Conservation (phyloP, 2,329 filamentous ascomycete genomes). For the Fusarium udum region DNA sequence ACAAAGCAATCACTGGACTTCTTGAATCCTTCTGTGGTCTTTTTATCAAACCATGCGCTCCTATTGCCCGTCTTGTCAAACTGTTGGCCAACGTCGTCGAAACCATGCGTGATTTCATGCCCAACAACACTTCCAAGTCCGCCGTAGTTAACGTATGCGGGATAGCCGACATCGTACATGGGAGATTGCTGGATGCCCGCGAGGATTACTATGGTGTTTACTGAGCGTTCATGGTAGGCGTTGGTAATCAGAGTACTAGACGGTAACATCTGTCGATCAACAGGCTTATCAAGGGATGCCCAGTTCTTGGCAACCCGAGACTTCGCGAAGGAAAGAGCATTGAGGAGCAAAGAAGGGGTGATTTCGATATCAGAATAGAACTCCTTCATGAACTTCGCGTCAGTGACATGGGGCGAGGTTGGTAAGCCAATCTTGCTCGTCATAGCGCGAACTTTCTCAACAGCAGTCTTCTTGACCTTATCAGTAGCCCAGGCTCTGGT, state of each 20-base stretch:
- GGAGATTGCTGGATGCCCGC: conserved; percentile 73
- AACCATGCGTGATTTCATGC: conserved; percentile 76
- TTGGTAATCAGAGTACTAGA: conserved; percentile 70
- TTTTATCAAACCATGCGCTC: conserved; percentile 72
- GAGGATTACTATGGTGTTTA: conserved; percentile 71
- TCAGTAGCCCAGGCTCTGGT: conserved; percentile 72
- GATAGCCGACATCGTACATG: conserved; percentile 69
- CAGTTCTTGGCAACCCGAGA: conserved; percentile 61
- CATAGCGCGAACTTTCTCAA: conserved; percentile 73
- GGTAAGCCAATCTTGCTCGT: conserved; percentile 75
- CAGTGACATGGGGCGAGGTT: conserved; percentile 68
- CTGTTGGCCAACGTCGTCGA: conserved; percentile 71
- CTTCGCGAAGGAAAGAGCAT: conserved; percentile 59
- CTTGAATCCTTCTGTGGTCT: conserved; percentile 67
- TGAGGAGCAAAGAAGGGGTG: conserved; percentile 64
- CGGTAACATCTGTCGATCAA: conserved; percentile 67
- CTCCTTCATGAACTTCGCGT: conserved; percentile 61
- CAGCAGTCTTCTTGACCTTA: conserved; percentile 66
- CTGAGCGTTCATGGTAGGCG: conserved; percentile 71
- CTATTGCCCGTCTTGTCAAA: conserved; percentile 72
- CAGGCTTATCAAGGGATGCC: conserved; percentile 67
- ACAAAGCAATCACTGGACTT: conserved; percentile 70
- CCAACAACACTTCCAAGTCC: conserved; percentile 73
- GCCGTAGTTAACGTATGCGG: conserved; percentile 72
- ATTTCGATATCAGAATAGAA: conserved; percentile 67